Conservation (phyloP, 176 grass and related monocot species). For the Pharus latifolius region DNA sequence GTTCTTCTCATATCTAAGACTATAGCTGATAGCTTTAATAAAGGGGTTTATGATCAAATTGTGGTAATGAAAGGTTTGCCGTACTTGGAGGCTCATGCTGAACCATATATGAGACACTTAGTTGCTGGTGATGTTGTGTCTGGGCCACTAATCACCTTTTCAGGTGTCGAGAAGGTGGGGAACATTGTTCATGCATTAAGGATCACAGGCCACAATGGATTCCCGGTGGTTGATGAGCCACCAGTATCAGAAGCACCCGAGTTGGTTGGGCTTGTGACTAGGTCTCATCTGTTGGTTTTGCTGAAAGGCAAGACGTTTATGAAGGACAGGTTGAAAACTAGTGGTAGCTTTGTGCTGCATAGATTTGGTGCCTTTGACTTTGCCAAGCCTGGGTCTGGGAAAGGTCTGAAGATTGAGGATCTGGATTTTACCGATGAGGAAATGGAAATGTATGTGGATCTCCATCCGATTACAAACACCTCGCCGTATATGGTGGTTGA, state of each 20-base stretch:
- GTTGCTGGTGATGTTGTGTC: slow-evolving; percentile 71
- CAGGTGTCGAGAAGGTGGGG: slow-evolving; percentile 69
- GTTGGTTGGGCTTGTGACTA: slow-evolving; percentile 69
- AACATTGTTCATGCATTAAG: slow-evolving; percentile 53
- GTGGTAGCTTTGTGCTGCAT: slow-evolving; percentile 29
- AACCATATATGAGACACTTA: slow-evolving; percentile 69
- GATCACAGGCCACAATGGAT: slow-evolving; percentile 88
- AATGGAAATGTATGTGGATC: slow-evolving; percentile 86
- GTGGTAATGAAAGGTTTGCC: slow-evolving; percentile 90
- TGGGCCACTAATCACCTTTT: slow-evolving; percentile 55
- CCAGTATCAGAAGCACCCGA: slow-evolving; percentile 67
- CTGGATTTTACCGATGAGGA: slow-evolving; percentile 69
- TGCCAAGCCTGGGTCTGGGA: slow-evolving; percentile 71
- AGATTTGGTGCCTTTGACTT: slow-evolving; percentile 61
- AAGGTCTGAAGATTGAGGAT: slow-evolving; percentile 74
- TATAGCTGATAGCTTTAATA: slow-evolving; percentile 85
- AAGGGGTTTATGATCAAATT: slow-evolving; percentile 85
- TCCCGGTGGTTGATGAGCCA: slow-evolving; percentile 82
- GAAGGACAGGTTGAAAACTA: slow-evolving; percentile 49
- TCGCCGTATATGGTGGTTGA: slow-evolving; percentile 89
- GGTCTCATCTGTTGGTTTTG: slow-evolving; percentile 72
- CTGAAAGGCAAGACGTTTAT: slow-evolving; percentile 59
- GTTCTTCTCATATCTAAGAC: slow-evolving; percentile 92
- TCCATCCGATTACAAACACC: slow-evolving; percentile 75
- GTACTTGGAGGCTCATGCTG: slow-evolving; percentile 87